Evolutionary conservation across 2,329 filamentous ascomycete species (phyloP).

Genomic region (Fusarium sp.): DNA sequence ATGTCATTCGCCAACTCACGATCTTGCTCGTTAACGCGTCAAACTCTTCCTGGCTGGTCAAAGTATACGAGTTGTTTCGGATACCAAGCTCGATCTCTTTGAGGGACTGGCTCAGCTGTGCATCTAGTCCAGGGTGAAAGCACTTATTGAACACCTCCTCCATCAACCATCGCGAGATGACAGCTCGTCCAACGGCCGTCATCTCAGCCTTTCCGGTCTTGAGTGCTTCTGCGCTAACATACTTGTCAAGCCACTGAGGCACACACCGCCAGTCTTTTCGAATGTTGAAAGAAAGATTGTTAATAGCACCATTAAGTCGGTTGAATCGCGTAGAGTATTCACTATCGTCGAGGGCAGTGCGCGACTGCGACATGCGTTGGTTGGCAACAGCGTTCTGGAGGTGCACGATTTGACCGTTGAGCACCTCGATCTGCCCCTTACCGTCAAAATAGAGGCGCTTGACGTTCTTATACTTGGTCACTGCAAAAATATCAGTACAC

Average conservation of each 20-base stretch:
- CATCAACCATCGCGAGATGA: conserved; percentile 89
- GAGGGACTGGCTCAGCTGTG: conserved; percentile 79
- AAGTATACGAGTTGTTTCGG: conserved; percentile 78
- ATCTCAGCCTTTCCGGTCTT: conserved; percentile 95
- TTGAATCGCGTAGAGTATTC: conserved; percentile 93
- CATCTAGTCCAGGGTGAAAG: conserved; percentile 91
- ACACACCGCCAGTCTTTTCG: conserved; percentile 92
- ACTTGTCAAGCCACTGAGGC: conserved; percentile 82
- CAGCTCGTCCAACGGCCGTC: conserved; percentile 91
- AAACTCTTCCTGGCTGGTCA: conserved; percentile 85
- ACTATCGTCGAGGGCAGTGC: conserved; percentile 93
- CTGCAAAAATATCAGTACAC: conserved; percentile 61
- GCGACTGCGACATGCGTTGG: conserved; percentile 92
- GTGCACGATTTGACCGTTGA: conserved; percentile 89
- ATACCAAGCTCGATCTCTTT: conserved; percentile 92
- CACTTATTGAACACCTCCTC: conserved; percentile 92
- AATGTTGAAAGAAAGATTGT: conserved; percentile 94
- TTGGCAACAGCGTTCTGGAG: conserved; percentile 98
- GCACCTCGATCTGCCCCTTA: conserved; percentile 89
- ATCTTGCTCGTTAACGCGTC: conserved; percentile 90
- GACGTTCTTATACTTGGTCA: conserved; percentile 97
- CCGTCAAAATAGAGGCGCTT: conserved; percentile 98
- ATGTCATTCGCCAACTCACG: conserved; percentile 92
- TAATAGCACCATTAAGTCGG: conserved; percentile 91
- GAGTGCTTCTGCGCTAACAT: conserved; percentile 87